Evolutionary conservation across 495 filamentous ascomycete genomes (phyloP), one percentile per base, ranked within the genome.

Genomic region (Viridothelium virens): DNA sequence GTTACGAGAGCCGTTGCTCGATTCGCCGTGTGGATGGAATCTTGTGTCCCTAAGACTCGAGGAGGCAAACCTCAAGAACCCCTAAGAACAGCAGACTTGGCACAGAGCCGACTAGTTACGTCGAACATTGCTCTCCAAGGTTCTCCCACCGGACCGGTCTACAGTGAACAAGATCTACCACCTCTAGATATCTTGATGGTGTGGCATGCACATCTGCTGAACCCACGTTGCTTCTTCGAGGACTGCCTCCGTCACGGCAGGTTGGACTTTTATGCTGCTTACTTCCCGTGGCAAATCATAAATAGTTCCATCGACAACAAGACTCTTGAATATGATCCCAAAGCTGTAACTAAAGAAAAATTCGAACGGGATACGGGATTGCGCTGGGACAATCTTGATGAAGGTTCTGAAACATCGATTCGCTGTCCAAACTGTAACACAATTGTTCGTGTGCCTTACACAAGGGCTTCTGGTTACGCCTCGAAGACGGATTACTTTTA

Each of bases 191-290:
- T 96, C 2, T 76, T 96, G 56, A 91, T 96, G 90, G 90, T 95
- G 0, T 94, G 89, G 90, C 91, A 96, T 75, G 79, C 89, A 1
- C 89, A 91, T 69, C 87, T 92, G 86, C 83, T 96, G 2, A 95
- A 93, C 68, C 91, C 91, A 2, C 79, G 89, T 37, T 78, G 79
- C 53, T 96, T 87, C 72, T 82, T 91, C 2, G 91, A 96, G 70
- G 91, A 96, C 72, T 87, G 87, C 69, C 76, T 93, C 62, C 80
- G 89, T 25, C 77, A 80, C 36, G 85, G 83, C 0, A 76, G 86
- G 46, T 78, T 82, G 66, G 70, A 76, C 2, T 74, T 92, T 34
- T 92, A 89, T 85, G 75, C 71, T 5, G 80, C 82, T 2, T 85
- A 85, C 2, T 82, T 96, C 63, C 92, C 91, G 1, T 96, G 90